Evolutionary conservation across 179 eudicot species (phyloP), one percentile per base, ranked within the genome.

Genomic region (Beta macrorhiza): DNA sequence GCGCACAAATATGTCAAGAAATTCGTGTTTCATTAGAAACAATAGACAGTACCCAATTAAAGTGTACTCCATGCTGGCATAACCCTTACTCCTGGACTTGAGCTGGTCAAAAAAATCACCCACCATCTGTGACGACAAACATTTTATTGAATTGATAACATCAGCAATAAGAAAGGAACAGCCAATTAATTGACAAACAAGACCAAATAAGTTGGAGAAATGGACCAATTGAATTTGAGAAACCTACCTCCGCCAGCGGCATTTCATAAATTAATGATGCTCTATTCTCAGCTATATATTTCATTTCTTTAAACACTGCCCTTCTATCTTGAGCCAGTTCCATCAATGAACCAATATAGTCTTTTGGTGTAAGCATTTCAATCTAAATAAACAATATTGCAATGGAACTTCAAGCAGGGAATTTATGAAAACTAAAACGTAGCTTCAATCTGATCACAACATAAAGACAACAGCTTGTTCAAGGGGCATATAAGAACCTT

Each of bases 81-180:
- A 96, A 78, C 99, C 99, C 85, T 92, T 96, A 79, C 98, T 96
- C 83, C 96, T 91, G 71, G 99, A 96, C 89, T 96, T 96, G 55
- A 96, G 91, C 87, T 94, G 97, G 88, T 96, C 99, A 86, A 94
- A 96, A 82, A 96, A 96, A 86, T 96, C 99, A 71, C 99, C 99
- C 74, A 96, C 97, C 98, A 96, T 94, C 99, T 96, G 89, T 78
- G 83, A 73, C 61, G 85, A 71, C 42, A 61, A 77, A 74, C 20
- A 4, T 20, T 8, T 49, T 49, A 59, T 55, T 67, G 19, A 63
- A 25, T 58, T 53, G 16, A 65, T 37, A 5, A 57, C 20, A 51
- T 17, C 75, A 57, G 4, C n/a, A 62, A 58, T 42, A 67, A 69
- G 22, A 29, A 74, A 45, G 53, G n/a, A 58, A 29, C 25, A 71